These are phyloP conservation scores for Ustilago trichophora DNA, from an alignment of 1,284 basidiomycete genomes.

Conservation along the genomic window DNA sequence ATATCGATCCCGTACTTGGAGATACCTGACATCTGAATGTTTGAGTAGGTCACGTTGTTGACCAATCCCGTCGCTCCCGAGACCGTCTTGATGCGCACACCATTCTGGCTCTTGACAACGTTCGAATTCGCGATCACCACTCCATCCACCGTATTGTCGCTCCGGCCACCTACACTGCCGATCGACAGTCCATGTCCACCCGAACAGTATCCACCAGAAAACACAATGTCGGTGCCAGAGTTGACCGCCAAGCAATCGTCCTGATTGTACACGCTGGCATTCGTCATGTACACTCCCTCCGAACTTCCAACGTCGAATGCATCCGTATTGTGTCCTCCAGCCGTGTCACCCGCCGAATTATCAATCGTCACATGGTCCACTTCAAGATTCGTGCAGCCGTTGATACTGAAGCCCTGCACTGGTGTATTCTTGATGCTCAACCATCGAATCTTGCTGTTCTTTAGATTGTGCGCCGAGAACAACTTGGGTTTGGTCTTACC, in stretches of 20 bases:
- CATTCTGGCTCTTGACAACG: constrained; percentile 25
- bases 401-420: constrained; percentile 38
- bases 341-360: constrained; percentile 14
- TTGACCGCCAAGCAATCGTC: constrained; percentile 45
- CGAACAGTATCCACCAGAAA: constrained; percentile 17
- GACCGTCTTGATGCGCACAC: constrained; percentile 41
- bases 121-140: constrained; percentile 18
- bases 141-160: constrained; percentile 30
- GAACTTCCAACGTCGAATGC: constrained; percentile 36
- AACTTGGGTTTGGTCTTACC: constrained; percentile 42
- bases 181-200: constrained; percentile 45
- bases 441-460: constrained; percentile 13
- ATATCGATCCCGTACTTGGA: constrained; percentile 31
- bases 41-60: constrained; percentile 32
- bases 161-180: constrained; percentile 30
- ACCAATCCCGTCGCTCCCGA: constrained; percentile 25
- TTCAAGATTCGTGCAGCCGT: constrained; percentile 7
- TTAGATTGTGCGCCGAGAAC: constrained; percentile 15
- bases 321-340: constrained; percentile 37
- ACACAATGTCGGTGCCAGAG: constrained; percentile 28
- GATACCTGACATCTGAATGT: constrained; percentile 21
- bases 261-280: constrained; percentile 25
- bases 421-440: constrained; percentile 40
- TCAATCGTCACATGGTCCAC: constrained; percentile 25
- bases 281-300: constrained; percentile 18